Percentiles rank a stretch among this genome's conserved stretches.
phyloP scores from a whole-genome alignment of 495 filamentous ascomycete genomes.

The Hyaloscypha finlandica region DNA sequence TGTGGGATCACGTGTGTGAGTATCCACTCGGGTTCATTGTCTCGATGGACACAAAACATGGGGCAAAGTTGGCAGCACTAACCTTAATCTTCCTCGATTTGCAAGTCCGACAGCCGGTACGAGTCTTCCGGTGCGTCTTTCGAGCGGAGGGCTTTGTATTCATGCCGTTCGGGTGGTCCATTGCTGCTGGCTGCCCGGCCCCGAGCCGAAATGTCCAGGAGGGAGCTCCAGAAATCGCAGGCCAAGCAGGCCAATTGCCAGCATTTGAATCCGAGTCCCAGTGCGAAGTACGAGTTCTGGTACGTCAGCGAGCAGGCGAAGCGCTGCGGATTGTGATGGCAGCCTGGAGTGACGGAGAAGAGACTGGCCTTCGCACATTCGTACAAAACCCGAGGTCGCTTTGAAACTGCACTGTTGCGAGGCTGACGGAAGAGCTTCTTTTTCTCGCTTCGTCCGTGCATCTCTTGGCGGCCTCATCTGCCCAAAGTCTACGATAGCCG shows the following conservation, averaged over 20 bases:
- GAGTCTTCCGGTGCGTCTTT: conserved; percentile 41
- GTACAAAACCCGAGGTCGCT: neutral
- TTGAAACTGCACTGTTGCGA: neutral
- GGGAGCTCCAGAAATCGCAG: neutral
- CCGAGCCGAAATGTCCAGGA: neutral
- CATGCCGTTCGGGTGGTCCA: neutral
- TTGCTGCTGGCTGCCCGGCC: neutral
- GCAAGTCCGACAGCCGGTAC: conserved; percentile 43
- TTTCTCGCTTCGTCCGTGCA: neutral
- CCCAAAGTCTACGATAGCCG: neutral
- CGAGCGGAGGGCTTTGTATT: conserved; percentile 18
- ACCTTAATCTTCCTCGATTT: conserved; percentile 47
- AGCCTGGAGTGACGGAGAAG: neutral
- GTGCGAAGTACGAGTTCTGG: conserved; percentile 8
- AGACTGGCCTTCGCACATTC: neutral
- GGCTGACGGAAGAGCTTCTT: neutral
- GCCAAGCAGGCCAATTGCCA: neutral
- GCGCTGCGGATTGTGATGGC: neutral
- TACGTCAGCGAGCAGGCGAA: conserved; percentile 19
- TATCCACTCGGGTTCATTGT: neutral
- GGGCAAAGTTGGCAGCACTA: neutral
- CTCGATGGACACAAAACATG: neutral
- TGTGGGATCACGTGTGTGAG: neutral
- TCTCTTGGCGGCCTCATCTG: neutral
- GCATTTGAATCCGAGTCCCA: conserved; percentile 18